Evolutionary conservation across 2,329 filamentous ascomycete genomes (phyloP).

Genomic region (Fusarium sp.): DNA sequence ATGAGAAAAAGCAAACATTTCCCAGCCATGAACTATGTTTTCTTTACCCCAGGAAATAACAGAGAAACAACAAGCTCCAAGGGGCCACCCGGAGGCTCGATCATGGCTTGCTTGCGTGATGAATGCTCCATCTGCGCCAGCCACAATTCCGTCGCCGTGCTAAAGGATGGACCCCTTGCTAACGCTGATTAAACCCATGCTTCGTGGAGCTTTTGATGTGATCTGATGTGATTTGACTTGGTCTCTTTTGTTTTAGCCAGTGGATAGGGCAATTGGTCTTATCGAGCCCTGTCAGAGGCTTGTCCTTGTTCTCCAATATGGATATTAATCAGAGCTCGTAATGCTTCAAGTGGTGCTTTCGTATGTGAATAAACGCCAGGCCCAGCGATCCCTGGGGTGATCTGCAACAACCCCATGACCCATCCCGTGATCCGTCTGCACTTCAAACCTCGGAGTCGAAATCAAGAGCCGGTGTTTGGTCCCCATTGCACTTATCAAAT

Average conservation of each 20-base stretch:
- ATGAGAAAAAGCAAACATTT: constrained; percentile 40
- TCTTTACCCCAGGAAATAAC: constrained; percentile 47
- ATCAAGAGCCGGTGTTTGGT: constrained; percentile 15
- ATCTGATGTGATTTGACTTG: constrained; percentile 34
- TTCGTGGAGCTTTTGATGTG: constrained; percentile 25
- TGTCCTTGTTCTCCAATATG: constrained; percentile 6
- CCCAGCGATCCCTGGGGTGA: constrained; percentile 23
- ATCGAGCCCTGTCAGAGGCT: constrained; percentile 16
- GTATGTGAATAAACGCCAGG: constrained; percentile 19
- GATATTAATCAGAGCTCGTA: not conserved
- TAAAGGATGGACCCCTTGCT: constrained; percentile 29
- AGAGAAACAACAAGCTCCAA: constrained; percentile 21
- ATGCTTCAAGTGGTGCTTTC: constrained; percentile 17
- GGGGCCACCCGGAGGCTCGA: constrained; percentile 33
- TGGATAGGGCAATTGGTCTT: constrained; percentile 21
- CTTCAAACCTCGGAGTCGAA: constrained; percentile 16
- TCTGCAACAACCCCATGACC: constrained; percentile 31
- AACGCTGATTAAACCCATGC: constrained; percentile 33
- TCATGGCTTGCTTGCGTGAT: constrained; percentile 33
- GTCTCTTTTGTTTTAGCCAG: constrained; percentile 32
- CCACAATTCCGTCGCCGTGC: constrained; percentile 46
- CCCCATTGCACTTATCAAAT: constrained; percentile 11
- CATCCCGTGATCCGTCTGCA: constrained; percentile 8
- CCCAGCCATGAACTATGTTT: constrained; percentile 15
- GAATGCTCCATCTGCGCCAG: constrained; percentile 39